phyloP scores from a whole-genome alignment of 148 eudicot genomes.

The Rhododendron mucronatum region DNA sequence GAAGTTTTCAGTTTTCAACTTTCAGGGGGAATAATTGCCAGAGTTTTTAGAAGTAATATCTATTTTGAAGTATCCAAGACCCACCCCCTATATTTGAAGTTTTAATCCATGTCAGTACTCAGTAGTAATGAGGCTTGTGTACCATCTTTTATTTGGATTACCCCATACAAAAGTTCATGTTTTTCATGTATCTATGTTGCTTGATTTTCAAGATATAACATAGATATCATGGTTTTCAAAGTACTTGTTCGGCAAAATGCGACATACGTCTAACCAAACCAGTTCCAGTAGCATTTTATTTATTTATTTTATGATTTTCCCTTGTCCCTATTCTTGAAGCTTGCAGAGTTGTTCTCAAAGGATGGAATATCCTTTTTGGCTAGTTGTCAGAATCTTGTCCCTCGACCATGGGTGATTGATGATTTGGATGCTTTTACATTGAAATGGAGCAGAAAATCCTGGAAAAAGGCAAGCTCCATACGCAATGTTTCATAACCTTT shows the following conservation, averaged over 20 bases:
- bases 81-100: background rate
- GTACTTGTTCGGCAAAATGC: background rate
- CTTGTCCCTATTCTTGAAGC: slow-evolving; percentile 48
- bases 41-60: background rate
- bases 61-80: background rate
- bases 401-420: slow-evolving; percentile 99
- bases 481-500: background rate
- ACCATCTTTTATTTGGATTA: background rate
- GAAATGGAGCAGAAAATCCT: slow-evolving; percentile 71
- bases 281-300: background rate
- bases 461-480: slow-evolving; percentile 64
- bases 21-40: background rate
- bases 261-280: background rate
- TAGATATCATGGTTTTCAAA: background rate
- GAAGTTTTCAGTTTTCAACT: background rate
- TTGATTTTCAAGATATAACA: background rate
- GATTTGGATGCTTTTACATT: slow-evolving; percentile 71
- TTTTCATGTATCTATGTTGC: background rate
- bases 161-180: background rate
- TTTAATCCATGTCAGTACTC: background rate
- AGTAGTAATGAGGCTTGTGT: background rate
- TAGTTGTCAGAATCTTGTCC: slow-evolving; percentile 85
- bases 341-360: slow-evolving; percentile 96
- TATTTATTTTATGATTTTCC: background rate
- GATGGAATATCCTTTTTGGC: slow-evolving; percentile 97